Conservation (phyloP, 176 grass and related monocot genomes). For the Chrysopogon serrulatus region DNA sequence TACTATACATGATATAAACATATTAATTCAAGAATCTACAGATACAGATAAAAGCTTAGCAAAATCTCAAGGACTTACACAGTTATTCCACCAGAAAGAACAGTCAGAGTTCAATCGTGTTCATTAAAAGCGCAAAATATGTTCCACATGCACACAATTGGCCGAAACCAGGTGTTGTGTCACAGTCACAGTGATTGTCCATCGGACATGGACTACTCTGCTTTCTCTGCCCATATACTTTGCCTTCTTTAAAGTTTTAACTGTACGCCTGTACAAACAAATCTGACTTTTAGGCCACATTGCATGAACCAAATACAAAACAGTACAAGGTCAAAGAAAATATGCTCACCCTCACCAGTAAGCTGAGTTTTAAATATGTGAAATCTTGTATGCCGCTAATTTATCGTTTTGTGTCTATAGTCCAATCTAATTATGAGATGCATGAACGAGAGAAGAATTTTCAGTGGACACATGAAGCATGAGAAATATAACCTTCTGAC, state of each 20-base stretch:
- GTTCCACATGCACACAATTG: not conserved
- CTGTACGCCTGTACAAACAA: not conserved
- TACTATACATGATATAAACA: not conserved
- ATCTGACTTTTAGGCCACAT: not conserved
- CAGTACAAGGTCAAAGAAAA: constrained; percentile 1
- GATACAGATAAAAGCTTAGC: not conserved
- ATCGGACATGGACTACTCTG: not conserved
- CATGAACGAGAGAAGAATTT: not conserved
- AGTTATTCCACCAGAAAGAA: not conserved
- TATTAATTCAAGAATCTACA: not conserved
- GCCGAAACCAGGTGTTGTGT: not conserved
- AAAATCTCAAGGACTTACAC: not conserved
- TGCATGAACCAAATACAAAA: constrained; percentile 11
- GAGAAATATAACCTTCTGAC: constrained; percentile 39
- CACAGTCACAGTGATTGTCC: not conserved
- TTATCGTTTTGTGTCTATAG: constrained; percentile 15
- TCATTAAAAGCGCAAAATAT: not conserved
- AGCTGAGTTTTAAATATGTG: not conserved
- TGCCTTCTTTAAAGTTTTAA: not conserved
- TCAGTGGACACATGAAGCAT: not conserved
- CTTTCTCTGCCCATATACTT: not conserved
- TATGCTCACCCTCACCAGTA: constrained; percentile 1
- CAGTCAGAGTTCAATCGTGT: not conserved
- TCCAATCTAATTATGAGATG: not conserved
- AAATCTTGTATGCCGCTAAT: not conserved